Base-by-base conservation (phyloP, 805 yeast genomes). In the Wickerhamiella cacticola region DNA sequence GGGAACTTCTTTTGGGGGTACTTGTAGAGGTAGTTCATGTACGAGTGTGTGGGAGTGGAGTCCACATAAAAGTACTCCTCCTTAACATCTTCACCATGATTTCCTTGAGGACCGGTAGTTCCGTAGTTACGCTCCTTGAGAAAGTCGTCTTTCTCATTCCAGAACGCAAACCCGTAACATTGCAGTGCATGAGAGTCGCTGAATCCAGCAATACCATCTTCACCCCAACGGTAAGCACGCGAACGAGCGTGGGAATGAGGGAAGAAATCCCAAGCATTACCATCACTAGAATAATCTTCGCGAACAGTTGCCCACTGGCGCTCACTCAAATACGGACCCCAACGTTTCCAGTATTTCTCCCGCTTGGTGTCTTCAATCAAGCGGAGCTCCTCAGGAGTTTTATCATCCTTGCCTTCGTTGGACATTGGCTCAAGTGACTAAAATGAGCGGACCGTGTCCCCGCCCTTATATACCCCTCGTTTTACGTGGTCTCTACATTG, bases 11-110 rank as follows among this genome's bases (percentile, higher is more conserved):
- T 68, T 55, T 85, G 94, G n/a, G 96, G 95, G 61, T 87, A 87
- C 69, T 88, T 88, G 74, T 87, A 87, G 50, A 85, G 71, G 56
- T 80, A 85, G 68, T 88, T 87, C 82, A 85, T 82, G 66, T 86
- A 87, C 29, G 94, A 80, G 66, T 87, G 96, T 5, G 95, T 75
- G 6, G 96, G 96, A 10, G 94, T 83, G 65, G 85, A 87, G 66
- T 87, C 96, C 52, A 87, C 71, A 59, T 87, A 86, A 61, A 78
- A 87, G 54, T 64, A 64, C 46, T 61, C 60, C 48, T 64, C 68
- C 66, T 87, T 87, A 51, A 85, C 95, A 63, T 87, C 96, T 62
- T 87, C 96, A 48, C 96, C 96, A 63, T 87, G 96, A 63, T 88
- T 88, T 10, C 96, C 96, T 62, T 87, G 88, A 12, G 84, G 86